Evolutionary conservation across 2,329 filamentous ascomycete genomes (phyloP).

Genomic region (Colletotrichum tropicale): DNA sequence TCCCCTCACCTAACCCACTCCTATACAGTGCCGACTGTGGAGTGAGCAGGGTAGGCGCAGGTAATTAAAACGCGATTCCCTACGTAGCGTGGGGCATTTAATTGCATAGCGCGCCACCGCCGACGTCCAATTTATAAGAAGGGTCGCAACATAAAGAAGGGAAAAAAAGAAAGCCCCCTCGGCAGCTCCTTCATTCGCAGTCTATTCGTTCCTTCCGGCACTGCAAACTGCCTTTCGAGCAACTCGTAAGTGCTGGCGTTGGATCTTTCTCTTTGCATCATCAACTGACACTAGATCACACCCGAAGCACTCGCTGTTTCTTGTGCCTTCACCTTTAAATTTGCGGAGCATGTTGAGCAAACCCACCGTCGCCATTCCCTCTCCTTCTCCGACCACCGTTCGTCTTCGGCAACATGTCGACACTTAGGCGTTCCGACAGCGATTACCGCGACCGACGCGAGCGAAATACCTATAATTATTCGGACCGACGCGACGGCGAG

Average conservation of each 20-base stretch:
- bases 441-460: background rate
- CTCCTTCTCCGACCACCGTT: background rate
- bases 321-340: background rate
- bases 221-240: background rate
- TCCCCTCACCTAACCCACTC: background rate
- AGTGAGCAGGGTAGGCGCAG: background rate
- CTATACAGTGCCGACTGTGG: background rate
- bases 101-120: background rate
- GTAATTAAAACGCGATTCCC: background rate
- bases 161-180: background rate
- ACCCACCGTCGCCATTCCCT: background rate
- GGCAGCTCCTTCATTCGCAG: background rate
- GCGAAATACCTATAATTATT: background rate
- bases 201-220: background rate
- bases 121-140: background rate
- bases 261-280: background rate
- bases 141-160: background rate
- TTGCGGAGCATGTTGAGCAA: background rate
- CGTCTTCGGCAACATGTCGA: background rate
- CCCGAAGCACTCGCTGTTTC: background rate
- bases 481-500: slow-evolving; percentile 3
- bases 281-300: background rate
- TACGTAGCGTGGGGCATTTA: background rate
- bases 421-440: background rate
- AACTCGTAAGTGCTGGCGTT: background rate